Base-by-base conservation (phyloP, 2,329 filamentous ascomycete species). In the Talaromyces pinophilus region DNA sequence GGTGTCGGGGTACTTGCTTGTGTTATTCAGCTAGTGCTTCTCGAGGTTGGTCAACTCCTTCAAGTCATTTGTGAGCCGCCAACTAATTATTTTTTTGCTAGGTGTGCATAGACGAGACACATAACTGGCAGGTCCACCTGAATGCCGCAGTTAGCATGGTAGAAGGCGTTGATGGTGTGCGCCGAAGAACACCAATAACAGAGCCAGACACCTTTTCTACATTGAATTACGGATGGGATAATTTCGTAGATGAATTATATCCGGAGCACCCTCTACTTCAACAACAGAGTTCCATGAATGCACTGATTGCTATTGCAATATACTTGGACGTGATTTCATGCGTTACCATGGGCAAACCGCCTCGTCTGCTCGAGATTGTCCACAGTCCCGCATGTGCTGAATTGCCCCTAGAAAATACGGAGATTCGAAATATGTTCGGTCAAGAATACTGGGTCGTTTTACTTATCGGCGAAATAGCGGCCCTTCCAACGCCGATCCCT, bases 271-370 rank as follows among this genome's bases (percentile, higher is more conserved):
- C 59, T 33, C 13, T 61, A 35, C 22, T 48, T 61, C 59, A 61
- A 61, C 40, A 61, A 17, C 59, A 61, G 13, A 35, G 40, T 40
- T 61, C 59, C 59, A 61, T 61, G 59, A 61, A 61, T 35, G 59
- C 40, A 8, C 25, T 61, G 22, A 61, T 61, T 61, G 59, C 59
- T 48, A 61, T 46, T 25, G 17, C 59, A 13, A 61, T 61, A 35
- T 61, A 61, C 28, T 30, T 61, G 59, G 59, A 61, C 25, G 40
- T 61, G 15, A 5, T 61, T 19, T 61, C 59, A 3, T 61, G 59
- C 15, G 59, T 61, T 48, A 61, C 59, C 10, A 61, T 61, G 59
- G 59, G 59, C 25, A 61, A 48, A 40, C 25, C 59, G 22, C 59
- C 59, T 61, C 59, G 40, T 46, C 17, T 61, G 22, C 28, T 61